A percentile compares a stretch with the other conserved stretches of the same genome.
These are phyloP conservation scores for Phytophthora boehmeriae DNA, from an alignment of 352 stramenopile species.

Conservation along the genomic window DNA sequence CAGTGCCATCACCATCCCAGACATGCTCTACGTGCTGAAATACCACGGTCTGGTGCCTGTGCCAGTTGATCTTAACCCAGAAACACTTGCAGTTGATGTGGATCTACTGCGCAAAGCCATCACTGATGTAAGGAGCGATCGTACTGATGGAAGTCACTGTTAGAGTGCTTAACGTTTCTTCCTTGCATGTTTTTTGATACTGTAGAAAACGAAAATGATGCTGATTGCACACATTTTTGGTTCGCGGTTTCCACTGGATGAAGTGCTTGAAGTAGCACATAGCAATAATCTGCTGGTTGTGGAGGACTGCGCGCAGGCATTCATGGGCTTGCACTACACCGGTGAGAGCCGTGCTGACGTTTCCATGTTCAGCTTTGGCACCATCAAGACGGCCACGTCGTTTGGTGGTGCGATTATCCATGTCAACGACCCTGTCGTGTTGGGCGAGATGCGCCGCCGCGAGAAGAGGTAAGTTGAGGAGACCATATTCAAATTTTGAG, in stretches of 20 bases:
- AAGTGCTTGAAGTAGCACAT: conserved; percentile 53
- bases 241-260: conserved; percentile 61
- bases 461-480: conserved; percentile 48
- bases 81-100: conserved; percentile 67
- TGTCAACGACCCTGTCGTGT: conserved; percentile 56
- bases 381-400: conserved; percentile 86
- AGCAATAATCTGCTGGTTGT: conserved; percentile 65
- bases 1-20: conserved; percentile 84
- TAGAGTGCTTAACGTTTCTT: conserved; percentile 3
- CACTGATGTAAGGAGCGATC: conserved; percentile 38
- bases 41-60: conserved; percentile 81
- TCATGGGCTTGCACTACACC: conserved; percentile 66
- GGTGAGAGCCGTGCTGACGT: conserved; percentile 68
- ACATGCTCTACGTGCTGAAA: conserved; percentile 83
- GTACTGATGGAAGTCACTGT: not conserved
- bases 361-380: conserved; percentile 90
- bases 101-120: conserved; percentile 48
- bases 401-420: conserved; percentile 76
- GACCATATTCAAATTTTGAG: not conserved
- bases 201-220: conserved; percentile 66
- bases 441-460: conserved; percentile 71
- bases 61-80: conserved; percentile 66
- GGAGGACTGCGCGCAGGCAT: conserved; percentile 85
- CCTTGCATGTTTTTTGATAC: not conserved
- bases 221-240: conserved; percentile 87